Percentiles rank a stretch among this genome's conserved stretches.
phyloP scores from a whole-genome alignment of 2,329 filamentous ascomycete genomes.

The Capronia coronata region DNA sequence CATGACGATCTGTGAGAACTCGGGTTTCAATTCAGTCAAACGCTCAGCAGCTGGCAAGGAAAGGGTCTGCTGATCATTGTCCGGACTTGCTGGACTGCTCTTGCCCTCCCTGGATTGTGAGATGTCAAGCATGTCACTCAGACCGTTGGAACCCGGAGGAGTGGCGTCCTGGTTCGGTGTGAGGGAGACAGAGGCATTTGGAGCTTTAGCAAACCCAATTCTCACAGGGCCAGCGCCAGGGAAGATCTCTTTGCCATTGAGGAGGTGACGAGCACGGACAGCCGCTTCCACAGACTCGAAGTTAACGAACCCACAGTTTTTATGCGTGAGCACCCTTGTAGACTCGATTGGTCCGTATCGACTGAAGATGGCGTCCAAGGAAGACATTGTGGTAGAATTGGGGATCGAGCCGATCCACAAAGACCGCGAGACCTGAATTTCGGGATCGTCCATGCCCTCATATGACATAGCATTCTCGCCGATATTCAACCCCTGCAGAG shows the following conservation, averaged over 20 bases:
- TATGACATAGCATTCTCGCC: conserved; percentile 39
- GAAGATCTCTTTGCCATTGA: conserved; percentile 98
- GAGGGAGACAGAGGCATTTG: conserved; percentile 67
- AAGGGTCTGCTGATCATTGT: conserved; percentile 19
- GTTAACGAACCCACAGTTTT: conserved; percentile 98
- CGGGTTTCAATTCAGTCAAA: conserved; percentile 68
- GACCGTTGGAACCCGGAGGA: conserved; percentile 60
- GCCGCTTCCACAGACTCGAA: conserved; percentile 89
- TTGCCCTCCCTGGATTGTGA: conserved; percentile 30
- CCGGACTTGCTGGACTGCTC: conserved; percentile 29
- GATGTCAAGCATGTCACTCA: conserved; percentile 18
- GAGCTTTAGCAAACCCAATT: conserved; percentile 96
- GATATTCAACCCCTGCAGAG: conserved; percentile 23
- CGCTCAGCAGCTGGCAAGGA: conserved; percentile 45
- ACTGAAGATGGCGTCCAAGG: conserved; percentile 89
- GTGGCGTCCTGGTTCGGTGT: conserved; percentile 88
- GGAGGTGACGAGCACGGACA: conserved; percentile 73
- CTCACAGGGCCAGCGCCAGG: conserved; percentile 88
- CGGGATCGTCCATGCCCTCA: conserved; percentile 66
- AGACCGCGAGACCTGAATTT: conserved; percentile 75
- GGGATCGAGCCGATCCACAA: conserved; percentile 97
- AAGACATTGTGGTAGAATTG: conserved; percentile 92
- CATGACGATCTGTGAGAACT: conserved; percentile 78
- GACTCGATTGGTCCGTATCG: conserved; percentile 87
- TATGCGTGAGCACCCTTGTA: conserved; percentile 89